phyloP scores from a whole-genome alignment of 2,329 filamentous ascomycete species.

The Alternaria incomplexa region DNA sequence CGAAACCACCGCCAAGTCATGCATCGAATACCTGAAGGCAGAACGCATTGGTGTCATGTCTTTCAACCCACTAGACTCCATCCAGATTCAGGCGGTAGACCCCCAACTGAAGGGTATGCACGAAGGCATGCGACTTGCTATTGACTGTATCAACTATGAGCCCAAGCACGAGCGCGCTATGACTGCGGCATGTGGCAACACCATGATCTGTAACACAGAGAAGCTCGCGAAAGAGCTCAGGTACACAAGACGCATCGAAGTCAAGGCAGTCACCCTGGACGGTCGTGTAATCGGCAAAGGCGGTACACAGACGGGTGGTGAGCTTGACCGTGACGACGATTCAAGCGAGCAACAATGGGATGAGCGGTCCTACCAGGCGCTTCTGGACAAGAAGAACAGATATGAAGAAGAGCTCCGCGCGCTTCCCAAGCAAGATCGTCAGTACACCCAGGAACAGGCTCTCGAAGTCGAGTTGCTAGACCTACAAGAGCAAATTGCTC shows the following conservation, averaged over 20 bases:
- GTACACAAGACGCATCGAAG: conserved; percentile 82
- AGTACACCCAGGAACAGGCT: conserved; percentile 77
- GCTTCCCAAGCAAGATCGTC: conserved; percentile 78
- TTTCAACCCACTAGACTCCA: conserved; percentile 95
- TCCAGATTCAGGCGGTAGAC: conserved; percentile 91
- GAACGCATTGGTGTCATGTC: conserved; percentile 86
- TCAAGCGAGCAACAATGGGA: conserved; percentile 83
- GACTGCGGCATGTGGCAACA: conserved; percentile 92
- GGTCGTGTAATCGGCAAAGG: conserved; percentile 98
- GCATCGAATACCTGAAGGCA: conserved; percentile 91
- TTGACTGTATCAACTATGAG: conserved; percentile 96
- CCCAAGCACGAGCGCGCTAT: conserved; percentile 87
- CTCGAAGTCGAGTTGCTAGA: conserved; percentile 80
- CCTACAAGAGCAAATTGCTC: conserved; percentile 76
- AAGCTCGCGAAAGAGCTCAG: conserved; percentile 87
- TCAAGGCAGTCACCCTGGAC: conserved; percentile 93
- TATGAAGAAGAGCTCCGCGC: conserved; percentile 78
- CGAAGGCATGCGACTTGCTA: conserved; percentile 82
- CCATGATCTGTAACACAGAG: conserved; percentile 89
- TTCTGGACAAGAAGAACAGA: conserved; percentile 78
- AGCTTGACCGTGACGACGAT: conserved; percentile 69
- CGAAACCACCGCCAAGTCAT: conserved; percentile 91
- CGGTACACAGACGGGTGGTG: conserved; percentile 94
- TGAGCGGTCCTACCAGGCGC: conserved; percentile 84
- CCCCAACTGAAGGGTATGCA: conserved; percentile 88